Percentiles rank a stretch among this genome's conserved stretches.
These are phyloP conservation scores for Aspergillus cavernicola DNA, from an alignment of 495 filamentous ascomycete genomes.

Conservation along the genomic window DNA sequence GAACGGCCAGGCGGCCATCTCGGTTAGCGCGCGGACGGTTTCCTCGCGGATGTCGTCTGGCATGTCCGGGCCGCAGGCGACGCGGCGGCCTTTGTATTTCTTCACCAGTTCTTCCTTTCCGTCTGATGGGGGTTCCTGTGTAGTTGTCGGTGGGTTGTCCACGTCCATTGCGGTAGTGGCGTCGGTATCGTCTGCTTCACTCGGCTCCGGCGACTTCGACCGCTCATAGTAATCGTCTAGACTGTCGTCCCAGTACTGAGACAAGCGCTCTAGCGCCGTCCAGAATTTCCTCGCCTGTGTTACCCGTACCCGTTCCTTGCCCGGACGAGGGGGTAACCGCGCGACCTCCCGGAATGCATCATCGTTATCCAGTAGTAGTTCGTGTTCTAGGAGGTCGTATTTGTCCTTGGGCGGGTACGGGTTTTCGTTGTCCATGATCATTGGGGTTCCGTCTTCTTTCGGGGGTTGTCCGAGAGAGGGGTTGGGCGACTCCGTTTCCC, in stretches of 20 bases:
- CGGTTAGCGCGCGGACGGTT: constrained; percentile 66
- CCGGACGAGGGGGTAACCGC: constrained; percentile 38
- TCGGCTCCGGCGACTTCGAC: constrained; percentile 27
- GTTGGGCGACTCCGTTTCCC: constrained; percentile 31
- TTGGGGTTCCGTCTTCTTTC: constrained; percentile 22
- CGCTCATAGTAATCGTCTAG: constrained; percentile 52
- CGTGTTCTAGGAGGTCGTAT: constrained; percentile 45
- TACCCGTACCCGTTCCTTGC: constrained; percentile 42
- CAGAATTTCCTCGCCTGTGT: constrained; percentile 60
- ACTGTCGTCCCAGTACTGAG: constrained; percentile 62
- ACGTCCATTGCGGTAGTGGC: constrained; percentile 30
- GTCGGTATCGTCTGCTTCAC: constrained; percentile 17
- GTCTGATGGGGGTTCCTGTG: not conserved
- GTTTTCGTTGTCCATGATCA: constrained; percentile 48
- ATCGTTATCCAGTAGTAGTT: constrained; percentile 54
- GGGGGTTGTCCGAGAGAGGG: constrained; percentile 7
- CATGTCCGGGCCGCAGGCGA: constrained; percentile 64
- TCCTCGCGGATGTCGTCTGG: constrained; percentile 71
- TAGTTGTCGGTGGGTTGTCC: constrained; percentile 17
- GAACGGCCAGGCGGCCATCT: constrained; percentile 76
- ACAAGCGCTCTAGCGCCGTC: constrained; percentile 53
- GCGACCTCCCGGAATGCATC: constrained; percentile 51
- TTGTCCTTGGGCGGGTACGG: constrained; percentile 44
- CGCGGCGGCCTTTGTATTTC: constrained; percentile 53
- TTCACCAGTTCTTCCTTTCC: constrained; percentile 19